Percentiles rank a stretch among this genome's conserved stretches.
Conservation (phyloP, 257 asterid genomes). For the Nyctanthes arbortristis region DNA sequence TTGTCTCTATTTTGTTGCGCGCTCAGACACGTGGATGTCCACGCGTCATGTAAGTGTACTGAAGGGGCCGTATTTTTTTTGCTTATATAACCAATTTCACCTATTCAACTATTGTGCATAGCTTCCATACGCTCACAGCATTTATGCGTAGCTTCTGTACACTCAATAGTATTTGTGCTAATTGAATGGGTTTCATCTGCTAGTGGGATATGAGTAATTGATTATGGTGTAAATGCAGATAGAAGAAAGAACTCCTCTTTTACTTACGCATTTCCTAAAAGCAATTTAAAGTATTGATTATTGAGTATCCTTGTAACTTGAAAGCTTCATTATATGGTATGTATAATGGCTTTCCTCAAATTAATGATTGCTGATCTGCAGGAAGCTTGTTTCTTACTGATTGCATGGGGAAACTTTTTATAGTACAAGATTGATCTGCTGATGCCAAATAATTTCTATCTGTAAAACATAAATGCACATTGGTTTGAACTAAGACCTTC, state of each 20-base stretch:
- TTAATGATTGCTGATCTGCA: background rate
- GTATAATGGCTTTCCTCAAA: background rate
- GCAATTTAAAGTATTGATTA: background rate
- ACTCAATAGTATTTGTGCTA: background rate
- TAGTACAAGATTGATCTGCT: background rate
- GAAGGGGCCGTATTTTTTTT: background rate
- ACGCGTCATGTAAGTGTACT: background rate
- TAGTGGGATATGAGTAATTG: background rate
- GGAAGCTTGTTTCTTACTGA: background rate
- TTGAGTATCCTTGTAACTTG: background rate
- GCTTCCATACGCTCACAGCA: background rate
- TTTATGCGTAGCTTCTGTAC: background rate
- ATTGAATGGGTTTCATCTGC: background rate
- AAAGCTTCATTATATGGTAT: background rate
- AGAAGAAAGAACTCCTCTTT: background rate
- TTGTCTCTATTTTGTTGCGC: background rate
- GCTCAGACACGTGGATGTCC: background rate
- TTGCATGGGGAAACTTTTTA: background rate
- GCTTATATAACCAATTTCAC: background rate
- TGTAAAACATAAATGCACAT: background rate
- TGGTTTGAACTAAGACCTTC: background rate
- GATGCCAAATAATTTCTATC: background rate
- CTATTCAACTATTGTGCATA: background rate
- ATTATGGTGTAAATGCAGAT: background rate
- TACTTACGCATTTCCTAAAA: background rate